These are phyloP conservation scores for Phaseolus coccineus DNA, from an alignment of 331 rosid species.

Conservation along the genomic window DNA sequence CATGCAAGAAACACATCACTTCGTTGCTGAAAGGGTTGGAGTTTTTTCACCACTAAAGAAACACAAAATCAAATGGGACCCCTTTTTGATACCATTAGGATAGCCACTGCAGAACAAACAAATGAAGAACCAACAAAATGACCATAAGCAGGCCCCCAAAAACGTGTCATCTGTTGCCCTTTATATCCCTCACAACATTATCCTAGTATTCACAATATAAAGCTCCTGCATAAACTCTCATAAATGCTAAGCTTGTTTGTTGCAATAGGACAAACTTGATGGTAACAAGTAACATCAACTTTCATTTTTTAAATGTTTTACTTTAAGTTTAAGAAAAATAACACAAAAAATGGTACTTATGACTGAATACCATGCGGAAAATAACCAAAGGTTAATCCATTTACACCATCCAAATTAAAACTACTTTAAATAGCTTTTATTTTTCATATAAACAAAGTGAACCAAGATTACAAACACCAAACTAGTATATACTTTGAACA, in stretches of 20 bases:
- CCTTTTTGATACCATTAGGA: slow-evolving; percentile 38
- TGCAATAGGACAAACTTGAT: background rate
- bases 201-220: slow-evolving; percentile 41
- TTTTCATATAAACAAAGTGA: too few relatives aligned
- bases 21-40: slow-evolving; percentile 39
- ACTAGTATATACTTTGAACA: background rate
- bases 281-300: background rate
- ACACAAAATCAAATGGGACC: slow-evolving; percentile 48
- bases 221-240: slow-evolving; percentile 31
- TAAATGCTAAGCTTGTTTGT: background rate
- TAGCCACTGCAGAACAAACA: slow-evolving; percentile 43
- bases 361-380: too few relatives aligned
- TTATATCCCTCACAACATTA: slow-evolving; percentile 12
- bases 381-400: too few relatives aligned
- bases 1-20: slow-evolving; percentile 6
- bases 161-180: slow-evolving; percentile 10
- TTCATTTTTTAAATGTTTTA: background rate
- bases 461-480: too few relatives aligned
- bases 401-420: too few relatives aligned
- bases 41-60: slow-evolving; percentile 40
- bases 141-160: slow-evolving; percentile 35
- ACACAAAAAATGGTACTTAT: too few relatives aligned
- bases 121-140: slow-evolving; percentile 18
- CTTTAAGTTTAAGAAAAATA: too few relatives aligned
- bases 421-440: too few relatives aligned